These are phyloP conservation scores for Rhodamnia argentea DNA, from an alignment of 345 rosid genomes.

Conservation along the genomic window DNA sequence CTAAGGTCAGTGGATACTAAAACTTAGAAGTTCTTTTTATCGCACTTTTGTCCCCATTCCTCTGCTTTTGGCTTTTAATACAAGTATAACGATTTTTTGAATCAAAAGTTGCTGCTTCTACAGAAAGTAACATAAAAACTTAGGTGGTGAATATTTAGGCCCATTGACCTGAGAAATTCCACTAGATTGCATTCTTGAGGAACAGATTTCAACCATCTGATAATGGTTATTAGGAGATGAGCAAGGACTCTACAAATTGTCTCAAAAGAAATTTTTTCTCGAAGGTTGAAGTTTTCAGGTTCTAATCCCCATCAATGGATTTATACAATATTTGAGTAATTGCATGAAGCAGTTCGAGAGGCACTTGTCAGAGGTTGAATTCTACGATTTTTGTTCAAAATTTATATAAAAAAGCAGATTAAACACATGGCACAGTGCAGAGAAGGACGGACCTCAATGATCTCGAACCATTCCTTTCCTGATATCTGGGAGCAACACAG, in stretches of 20 bases:
- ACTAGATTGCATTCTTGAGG: conserved; percentile 4
- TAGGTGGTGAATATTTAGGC: background rate
- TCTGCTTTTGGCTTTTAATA: background rate
- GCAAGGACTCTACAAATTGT: conserved; percentile 15
- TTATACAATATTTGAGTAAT: background rate
- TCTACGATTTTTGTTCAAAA: background rate
- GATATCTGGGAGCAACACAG: conserved; percentile 36
- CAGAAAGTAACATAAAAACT: background rate
- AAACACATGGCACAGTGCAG: background rate
- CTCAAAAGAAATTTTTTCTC: background rate
- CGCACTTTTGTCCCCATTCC: background rate
- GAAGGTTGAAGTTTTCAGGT: background rate
- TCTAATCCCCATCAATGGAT: background rate
- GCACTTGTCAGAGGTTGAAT: background rate
- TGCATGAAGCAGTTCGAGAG: background rate
- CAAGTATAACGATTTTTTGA: background rate
- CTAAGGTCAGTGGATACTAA: background rate
- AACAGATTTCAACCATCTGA: conserved; percentile 10
- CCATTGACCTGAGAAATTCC: background rate
- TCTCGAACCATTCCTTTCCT: conserved; percentile 64
- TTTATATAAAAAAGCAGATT: background rate
- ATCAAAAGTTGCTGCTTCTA: background rate
- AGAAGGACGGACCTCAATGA: conserved; percentile 60
- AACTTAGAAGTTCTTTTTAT: background rate
- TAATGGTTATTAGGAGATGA: conserved; percentile 9